Conservation (phyloP, 208 protist genomes). For the Jaenimonas drosophilae region DNA sequence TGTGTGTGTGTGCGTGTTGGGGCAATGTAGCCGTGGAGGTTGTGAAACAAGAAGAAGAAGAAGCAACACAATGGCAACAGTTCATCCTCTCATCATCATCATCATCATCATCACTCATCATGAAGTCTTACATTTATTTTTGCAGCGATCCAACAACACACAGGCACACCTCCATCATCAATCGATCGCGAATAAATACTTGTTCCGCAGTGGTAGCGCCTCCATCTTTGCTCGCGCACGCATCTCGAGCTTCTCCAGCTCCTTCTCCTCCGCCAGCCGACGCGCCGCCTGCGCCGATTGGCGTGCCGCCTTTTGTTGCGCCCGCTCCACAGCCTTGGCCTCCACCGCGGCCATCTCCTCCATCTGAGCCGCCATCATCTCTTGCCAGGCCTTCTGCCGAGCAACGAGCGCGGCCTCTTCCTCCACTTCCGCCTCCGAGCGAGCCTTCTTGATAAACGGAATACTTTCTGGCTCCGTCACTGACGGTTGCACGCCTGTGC, state of each 20-base stretch:
- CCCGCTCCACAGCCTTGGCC: slow-evolving; percentile 19
- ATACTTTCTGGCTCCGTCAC: not conserved
- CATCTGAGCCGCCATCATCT: slow-evolving; percentile 28
- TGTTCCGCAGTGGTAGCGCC: slow-evolving; percentile 60
- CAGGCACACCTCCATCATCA: too few species aligned
- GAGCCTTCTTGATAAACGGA: not conserved
- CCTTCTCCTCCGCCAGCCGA: slow-evolving; percentile 25
- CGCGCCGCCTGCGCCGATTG: slow-evolving; percentile 11
- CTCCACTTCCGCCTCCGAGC: not conserved
- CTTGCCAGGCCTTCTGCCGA: slow-evolving; percentile 58
- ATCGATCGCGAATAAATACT: slow-evolving; percentile 79
- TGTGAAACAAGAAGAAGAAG: too few species aligned
- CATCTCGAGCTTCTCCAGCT: slow-evolving; percentile 28
- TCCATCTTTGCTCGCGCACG: slow-evolving; percentile 23
- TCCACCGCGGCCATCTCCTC: slow-evolving; percentile 14
- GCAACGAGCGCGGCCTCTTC: slow-evolving; percentile 14
- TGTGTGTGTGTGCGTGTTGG: too few species aligned
- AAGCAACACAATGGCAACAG: too few species aligned
- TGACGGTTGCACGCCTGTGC: not conserved
- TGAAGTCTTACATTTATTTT: too few species aligned
- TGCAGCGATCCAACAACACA: too few species aligned
- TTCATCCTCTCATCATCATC: too few species aligned
- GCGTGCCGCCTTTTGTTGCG: slow-evolving; percentile 15
- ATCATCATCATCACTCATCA: too few species aligned
- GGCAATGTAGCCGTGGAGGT: too few species aligned